phyloP scores from a whole-genome alignment of 2,329 filamentous ascomycete species.

The Tolypocladium sp. region DNA sequence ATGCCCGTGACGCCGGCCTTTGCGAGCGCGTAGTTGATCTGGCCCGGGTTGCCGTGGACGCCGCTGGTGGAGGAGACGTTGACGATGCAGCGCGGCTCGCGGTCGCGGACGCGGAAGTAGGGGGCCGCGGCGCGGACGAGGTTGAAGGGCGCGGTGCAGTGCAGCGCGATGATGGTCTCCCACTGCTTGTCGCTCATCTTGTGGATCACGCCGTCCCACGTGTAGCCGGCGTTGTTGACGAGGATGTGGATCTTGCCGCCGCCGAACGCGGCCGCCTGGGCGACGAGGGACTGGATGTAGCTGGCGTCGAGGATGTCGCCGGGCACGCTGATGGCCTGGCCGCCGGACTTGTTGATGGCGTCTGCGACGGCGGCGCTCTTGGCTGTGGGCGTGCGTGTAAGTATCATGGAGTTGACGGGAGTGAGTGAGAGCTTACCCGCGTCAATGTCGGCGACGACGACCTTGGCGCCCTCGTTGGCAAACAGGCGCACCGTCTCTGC shows the following conservation, averaged over 20 bases:
- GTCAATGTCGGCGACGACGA: constrained; percentile 79
- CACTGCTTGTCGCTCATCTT: constrained; percentile 90
- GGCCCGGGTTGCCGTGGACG: constrained; percentile 80
- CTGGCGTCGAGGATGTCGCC: constrained; percentile 67
- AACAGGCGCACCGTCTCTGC: constrained; percentile 76
- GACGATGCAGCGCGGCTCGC: constrained; percentile 68
- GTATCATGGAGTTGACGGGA: too few species aligned
- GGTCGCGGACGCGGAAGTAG: constrained; percentile 81
- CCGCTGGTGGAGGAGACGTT: constrained; percentile 80
- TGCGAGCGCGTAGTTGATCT: constrained; percentile 78
- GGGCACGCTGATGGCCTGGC: constrained; percentile 61
- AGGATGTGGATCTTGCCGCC: constrained; percentile 83
- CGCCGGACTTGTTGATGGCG: constrained; percentile 57
- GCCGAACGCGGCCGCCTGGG: constrained; percentile 70
- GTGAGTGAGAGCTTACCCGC: constrained; percentile 35
- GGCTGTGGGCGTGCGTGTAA: constrained; percentile 27
- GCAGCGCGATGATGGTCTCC: constrained; percentile 77
- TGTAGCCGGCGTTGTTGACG: constrained; percentile 87
- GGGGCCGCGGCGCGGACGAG: constrained; percentile 71
- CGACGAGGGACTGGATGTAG: constrained; percentile 65
- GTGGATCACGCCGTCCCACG: constrained; percentile 88
- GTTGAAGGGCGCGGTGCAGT: constrained; percentile 79
- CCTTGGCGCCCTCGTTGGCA: constrained; percentile 79
- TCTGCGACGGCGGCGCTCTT: constrained; percentile 63
- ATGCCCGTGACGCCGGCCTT: constrained; percentile 78